Conservation (phyloP, 495 filamentous ascomycete species). For the Evernia prunastri region DNA sequence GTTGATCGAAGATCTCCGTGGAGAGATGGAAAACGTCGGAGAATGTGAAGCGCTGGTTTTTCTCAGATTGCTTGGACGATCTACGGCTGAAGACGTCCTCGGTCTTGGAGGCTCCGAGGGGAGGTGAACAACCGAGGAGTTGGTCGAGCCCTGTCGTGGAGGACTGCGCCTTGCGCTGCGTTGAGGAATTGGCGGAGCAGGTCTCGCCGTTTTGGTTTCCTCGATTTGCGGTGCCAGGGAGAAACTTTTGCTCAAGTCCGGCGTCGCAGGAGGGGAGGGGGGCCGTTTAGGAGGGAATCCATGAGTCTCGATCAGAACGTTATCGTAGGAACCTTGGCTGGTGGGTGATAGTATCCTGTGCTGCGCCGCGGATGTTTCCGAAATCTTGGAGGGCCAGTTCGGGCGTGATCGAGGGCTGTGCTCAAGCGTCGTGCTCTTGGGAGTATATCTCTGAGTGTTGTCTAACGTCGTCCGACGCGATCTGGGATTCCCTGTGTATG, state of each 20-base stretch:
- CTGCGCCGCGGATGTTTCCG: not conserved
- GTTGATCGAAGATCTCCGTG: constrained; percentile 7
- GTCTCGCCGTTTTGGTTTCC: not conserved
- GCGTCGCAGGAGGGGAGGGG: constrained; percentile 14
- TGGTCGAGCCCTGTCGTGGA: not conserved
- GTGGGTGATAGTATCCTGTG: not conserved
- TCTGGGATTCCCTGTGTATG: not conserved
- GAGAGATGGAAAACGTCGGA: constrained; percentile 6
- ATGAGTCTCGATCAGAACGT: constrained; percentile 1
- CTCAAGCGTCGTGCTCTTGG: not conserved
- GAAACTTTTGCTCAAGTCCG: constrained; percentile 11
- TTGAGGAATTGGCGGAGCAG: constrained; percentile 5
- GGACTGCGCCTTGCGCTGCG: constrained; percentile 6
- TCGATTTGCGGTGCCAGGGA: not conserved
- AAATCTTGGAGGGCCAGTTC: not conserved
- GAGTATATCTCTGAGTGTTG: constrained; percentile 9
- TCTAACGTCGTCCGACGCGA: constrained; percentile 1
- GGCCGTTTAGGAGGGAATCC: constrained; percentile 1
- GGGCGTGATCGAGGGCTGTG: not conserved
- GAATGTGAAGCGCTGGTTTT: not conserved
- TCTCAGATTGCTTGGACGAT: not conserved
- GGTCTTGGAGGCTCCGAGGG: constrained; percentile 4
- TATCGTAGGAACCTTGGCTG: not conserved
- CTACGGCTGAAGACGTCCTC: not conserved
- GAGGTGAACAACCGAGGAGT: not conserved